Evolutionary conservation across 176 grass and related monocot genomes (phyloP).

Genomic region (Oryza meyeriana): DNA sequence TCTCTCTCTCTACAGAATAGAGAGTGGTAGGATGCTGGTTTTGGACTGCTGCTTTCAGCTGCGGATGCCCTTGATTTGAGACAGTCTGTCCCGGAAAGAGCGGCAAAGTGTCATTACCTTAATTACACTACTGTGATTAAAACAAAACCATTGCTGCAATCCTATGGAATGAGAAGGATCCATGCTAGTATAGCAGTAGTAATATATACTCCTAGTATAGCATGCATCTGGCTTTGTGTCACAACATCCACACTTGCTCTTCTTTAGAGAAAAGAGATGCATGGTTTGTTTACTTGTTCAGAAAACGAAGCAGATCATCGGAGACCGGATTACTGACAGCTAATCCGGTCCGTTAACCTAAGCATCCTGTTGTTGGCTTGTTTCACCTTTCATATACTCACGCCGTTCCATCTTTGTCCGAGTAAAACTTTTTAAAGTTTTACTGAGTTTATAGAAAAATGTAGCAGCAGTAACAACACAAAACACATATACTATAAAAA

Average conservation of each 20-base stretch:
- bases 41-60: background rate
- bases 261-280: constrained; percentile 30
- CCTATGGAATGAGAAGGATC: constrained; percentile 54
- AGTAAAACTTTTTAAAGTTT: no score
- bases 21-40: background rate
- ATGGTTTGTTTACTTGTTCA: constrained; percentile 37
- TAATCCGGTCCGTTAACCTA: constrained; percentile 8
- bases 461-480: no score
- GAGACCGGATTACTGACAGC: constrained; percentile 20
- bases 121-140: constrained; percentile 2
- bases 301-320: constrained; percentile 23
- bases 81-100: constrained; percentile 46
- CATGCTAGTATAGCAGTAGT: background rate
- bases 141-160: background rate
- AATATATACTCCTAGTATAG: background rate
- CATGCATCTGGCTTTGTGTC: constrained; percentile 41
- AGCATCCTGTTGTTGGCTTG: background rate
- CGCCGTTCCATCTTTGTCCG: no score
- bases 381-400: background rate
- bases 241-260: constrained; percentile 41
- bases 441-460: no score
- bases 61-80: constrained; percentile 46
- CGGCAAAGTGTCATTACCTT: constrained; percentile 25
- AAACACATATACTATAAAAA: no score
- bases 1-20: background rate